Evolutionary conservation across 2,329 filamentous ascomycete species (phyloP), one percentile per base, ranked within the genome.

Genomic region (Fusarium dlaminii): DNA sequence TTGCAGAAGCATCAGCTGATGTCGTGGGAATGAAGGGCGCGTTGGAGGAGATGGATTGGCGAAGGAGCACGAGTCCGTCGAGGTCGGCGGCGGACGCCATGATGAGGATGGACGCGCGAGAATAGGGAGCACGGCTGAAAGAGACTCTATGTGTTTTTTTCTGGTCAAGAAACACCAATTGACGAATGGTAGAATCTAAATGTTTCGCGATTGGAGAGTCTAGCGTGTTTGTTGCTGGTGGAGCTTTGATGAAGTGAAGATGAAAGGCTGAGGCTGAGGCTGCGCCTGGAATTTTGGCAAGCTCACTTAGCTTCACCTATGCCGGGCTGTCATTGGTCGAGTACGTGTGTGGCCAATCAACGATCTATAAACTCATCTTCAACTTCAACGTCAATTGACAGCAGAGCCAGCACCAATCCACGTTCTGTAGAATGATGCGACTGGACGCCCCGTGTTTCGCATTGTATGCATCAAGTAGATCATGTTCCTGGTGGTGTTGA

Each of bases 1-100:
- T 84, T 32, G 88, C 88, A 54, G 89, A 86, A 20, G 90, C 86
- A 77, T 94, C 91, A 75, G 90, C 84, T 63, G 91, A 92, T 64
- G 90, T 92, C 66, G 92, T 94, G 48, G 95, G 93, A 62, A 94
- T 88, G 65, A 95, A 92, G 57, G 91, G 84, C 78, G 87, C 89
- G 77, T 88, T 88, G 65, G 90, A 89, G 62, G 92, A 90, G 83
- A 98, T 96, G 73, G 93, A 92, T 80, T 93, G 91, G 80, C 95
- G 94, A 77, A 98, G 89, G 73, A 96, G 91, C 74, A 95, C 87
- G 75, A 98, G 91, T 57, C 95, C 91, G 80, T 98, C 95, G 74
- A 90, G 87, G 76, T 91, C 90, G 77, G 84, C 83, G 61, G 88
- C 81, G 75, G 75, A 72, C 67, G 90, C 87, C 90, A 92, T 92